Percentiles rank a stretch among this genome's conserved stretches.
Conservation (phyloP, 1,284 basidiomycete genomes). For the Hymenochaete sp. region DNA sequence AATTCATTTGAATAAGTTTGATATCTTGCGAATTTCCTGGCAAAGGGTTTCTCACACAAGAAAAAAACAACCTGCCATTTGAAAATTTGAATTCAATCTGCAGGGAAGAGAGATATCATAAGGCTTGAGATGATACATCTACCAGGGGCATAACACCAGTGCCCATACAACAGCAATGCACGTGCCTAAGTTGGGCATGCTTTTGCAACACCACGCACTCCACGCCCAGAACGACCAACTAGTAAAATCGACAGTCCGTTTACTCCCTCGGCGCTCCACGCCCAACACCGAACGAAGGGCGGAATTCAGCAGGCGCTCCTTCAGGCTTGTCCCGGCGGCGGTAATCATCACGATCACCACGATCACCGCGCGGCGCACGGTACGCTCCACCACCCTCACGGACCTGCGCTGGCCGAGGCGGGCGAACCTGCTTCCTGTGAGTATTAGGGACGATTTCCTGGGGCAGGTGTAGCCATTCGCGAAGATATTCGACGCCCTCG, state of each 20-base stretch:
- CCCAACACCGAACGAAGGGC: slow-evolving; percentile 81
- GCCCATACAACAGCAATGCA: slow-evolving; percentile 11
- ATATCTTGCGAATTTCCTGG: too few species aligned
- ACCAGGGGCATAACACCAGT: too few species aligned
- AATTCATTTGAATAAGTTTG: too few species aligned
- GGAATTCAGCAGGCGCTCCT: slow-evolving; percentile 71
- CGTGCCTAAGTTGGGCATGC: too few species aligned
- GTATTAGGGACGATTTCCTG: slow-evolving; percentile 90
- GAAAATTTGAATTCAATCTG: too few species aligned
- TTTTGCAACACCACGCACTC: too few species aligned
- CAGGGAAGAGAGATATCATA: too few species aligned
- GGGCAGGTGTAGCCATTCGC: slow-evolving; percentile 91
- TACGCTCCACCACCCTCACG: slow-evolving; percentile 62
- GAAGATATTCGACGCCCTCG: slow-evolving; percentile 91
- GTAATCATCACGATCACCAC: slow-evolving; percentile 81
- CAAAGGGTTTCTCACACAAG: too few species aligned
- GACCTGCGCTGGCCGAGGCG: slow-evolving; percentile 60
- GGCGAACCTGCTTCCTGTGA: slow-evolving; percentile 87
- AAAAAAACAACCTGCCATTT: too few species aligned
- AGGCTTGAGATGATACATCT: too few species aligned
- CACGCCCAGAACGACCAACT: neutral
- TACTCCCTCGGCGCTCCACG: slow-evolving; percentile 69
- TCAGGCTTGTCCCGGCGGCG: slow-evolving; percentile 65
- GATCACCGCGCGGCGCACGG: slow-evolving; percentile 66
- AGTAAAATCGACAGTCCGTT: neutral